Evolutionary conservation across 2,329 filamentous ascomycete genomes (phyloP).

Genomic region (Atkinsonella hypoxylon): DNA sequence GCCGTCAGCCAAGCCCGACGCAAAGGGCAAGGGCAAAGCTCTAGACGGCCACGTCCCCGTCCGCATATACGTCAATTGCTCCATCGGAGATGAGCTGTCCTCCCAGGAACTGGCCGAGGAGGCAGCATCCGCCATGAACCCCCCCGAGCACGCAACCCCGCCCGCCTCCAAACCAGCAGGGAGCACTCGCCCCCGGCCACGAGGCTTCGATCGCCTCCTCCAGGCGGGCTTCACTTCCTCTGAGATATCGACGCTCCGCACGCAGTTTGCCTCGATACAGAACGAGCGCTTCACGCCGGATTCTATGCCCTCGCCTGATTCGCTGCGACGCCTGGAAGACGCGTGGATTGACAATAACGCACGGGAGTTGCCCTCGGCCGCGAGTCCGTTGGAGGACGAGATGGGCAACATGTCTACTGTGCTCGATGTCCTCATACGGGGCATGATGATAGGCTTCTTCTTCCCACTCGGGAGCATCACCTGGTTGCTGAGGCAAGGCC

Average conservation of each 20-base stretch:
- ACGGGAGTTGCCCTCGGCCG: constrained; percentile 26
- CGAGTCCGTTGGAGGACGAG: constrained; percentile 29
- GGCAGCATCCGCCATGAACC: constrained; percentile 31
- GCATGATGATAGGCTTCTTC: constrained; percentile 85
- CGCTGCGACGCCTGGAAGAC: constrained; percentile 71
- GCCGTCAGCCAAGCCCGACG: constrained; percentile 30
- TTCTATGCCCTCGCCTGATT: constrained; percentile 69
- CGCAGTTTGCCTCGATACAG: constrained; percentile 82
- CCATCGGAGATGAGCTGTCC: constrained; percentile 66
- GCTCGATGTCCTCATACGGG: constrained; percentile 77
- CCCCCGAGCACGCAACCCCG: constrained; percentile 32
- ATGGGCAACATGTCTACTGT: constrained; percentile 40
- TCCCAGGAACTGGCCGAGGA: constrained; percentile 59
- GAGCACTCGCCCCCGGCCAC: constrained; percentile 24
- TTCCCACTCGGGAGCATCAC: constrained; percentile 80
- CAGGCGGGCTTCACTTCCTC: constrained; percentile 67
- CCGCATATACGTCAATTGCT: constrained; percentile 85
- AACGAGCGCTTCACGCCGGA: constrained; percentile 74
- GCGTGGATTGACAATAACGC: constrained; percentile 72
- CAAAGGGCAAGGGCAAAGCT: constrained; percentile 46
- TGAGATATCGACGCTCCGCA: constrained; percentile 73
- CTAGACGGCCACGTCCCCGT: constrained; percentile 19
- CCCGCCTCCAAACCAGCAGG: constrained; percentile 14
- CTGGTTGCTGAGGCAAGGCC: constrained; percentile 75
- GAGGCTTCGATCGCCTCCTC: constrained; percentile 82